A percentile compares a stretch with the other conserved stretches of the same genome.
These are phyloP conservation scores for Penicillium fimorum DNA, from an alignment of 495 filamentous ascomycete genomes.

Conservation along the genomic window DNA sequence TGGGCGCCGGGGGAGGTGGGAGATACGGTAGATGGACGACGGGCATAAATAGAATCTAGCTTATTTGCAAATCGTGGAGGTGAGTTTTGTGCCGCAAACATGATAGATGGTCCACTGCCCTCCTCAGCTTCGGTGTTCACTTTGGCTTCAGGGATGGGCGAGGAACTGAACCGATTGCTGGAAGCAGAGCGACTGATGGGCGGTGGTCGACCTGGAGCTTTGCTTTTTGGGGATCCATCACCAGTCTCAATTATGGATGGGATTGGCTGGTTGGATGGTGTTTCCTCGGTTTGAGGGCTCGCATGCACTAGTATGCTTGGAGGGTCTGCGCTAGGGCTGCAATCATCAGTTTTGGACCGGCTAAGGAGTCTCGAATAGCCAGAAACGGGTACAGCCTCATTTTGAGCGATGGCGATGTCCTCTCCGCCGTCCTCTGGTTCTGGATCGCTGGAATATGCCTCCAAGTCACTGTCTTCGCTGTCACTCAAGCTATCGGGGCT, in stretches of 20 bases:
- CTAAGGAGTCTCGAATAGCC: constrained; percentile 15
- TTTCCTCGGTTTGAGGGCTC: constrained; percentile 6
- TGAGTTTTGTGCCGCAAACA: constrained; percentile 62
- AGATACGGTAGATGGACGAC: constrained; percentile 26
- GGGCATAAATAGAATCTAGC: constrained; percentile 57
- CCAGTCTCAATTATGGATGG: constrained; percentile 50
- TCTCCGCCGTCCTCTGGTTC: constrained; percentile 29
- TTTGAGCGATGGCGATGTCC: constrained; percentile 17
- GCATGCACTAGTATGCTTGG: constrained; percentile 20
- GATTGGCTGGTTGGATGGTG: constrained; percentile 22
- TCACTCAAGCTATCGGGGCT: constrained; percentile 48
- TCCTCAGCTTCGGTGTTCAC: constrained; percentile 58
- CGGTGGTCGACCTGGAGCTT: constrained; percentile 27
- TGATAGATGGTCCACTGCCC: constrained; percentile 68
- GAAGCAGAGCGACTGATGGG: constrained; percentile 36
- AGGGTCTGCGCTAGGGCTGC: constrained; percentile 15
- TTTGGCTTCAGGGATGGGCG: constrained; percentile 69
- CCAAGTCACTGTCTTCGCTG: constrained; percentile 46
- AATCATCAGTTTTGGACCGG: constrained; percentile 26
- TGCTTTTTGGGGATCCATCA: constrained; percentile 37
- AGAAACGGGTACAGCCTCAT: constrained; percentile 4
- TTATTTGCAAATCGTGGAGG: constrained; percentile 32
- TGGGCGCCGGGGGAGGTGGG: constrained; percentile 16
- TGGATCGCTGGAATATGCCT: constrained; percentile 37
- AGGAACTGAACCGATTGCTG: constrained; percentile 64